Evolutionary conservation across 495 filamentous ascomycete genomes (phyloP).

Genomic region (Penicillium salamii): DNA sequence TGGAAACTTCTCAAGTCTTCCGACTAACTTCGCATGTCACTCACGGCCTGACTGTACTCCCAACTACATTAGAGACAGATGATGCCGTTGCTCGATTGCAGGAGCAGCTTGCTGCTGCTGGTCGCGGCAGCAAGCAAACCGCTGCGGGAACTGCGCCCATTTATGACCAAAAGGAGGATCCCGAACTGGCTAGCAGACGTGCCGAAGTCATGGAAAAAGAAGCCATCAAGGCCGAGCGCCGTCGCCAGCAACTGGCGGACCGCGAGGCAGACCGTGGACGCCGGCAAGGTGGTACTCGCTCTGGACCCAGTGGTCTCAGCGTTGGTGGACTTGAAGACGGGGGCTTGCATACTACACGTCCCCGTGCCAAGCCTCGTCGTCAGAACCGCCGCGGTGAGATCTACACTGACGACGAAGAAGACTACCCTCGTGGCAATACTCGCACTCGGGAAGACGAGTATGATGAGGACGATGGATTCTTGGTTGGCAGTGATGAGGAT

Average conservation of each 20-base stretch:
- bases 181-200: slow-evolving; percentile 71
- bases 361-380: slow-evolving; percentile 41
- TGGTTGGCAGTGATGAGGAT: slow-evolving; percentile 73
- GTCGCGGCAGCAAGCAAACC: slow-evolving; percentile 53
- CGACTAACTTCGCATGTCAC: slow-evolving; percentile 78
- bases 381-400: slow-evolving; percentile 51
- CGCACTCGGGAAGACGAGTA: slow-evolving; percentile 75
- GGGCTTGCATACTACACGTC: slow-evolving; percentile 42
- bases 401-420: slow-evolving; percentile 55
- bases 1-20: slow-evolving; percentile 65
- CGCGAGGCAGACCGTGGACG: slow-evolving; percentile 60
- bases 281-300: slow-evolving; percentile 42
- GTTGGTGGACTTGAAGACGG: slow-evolving; percentile 74
- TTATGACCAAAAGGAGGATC: slow-evolving; percentile 67
- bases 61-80: slow-evolving; percentile 67
- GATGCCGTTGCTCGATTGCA: slow-evolving; percentile 75
- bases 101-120: slow-evolving; percentile 62
- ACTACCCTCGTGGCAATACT: slow-evolving; percentile 61
- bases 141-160: slow-evolving; percentile 56
- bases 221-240: slow-evolving; percentile 62
- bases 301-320: slow-evolving; percentile 58
- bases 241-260: slow-evolving; percentile 64
- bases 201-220: slow-evolving; percentile 75
- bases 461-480: slow-evolving; percentile 75
- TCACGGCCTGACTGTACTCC: slow-evolving; percentile 68